phyloP scores from a whole-genome alignment of 441 rosid genomes.

The Eutrema salsugineum region DNA sequence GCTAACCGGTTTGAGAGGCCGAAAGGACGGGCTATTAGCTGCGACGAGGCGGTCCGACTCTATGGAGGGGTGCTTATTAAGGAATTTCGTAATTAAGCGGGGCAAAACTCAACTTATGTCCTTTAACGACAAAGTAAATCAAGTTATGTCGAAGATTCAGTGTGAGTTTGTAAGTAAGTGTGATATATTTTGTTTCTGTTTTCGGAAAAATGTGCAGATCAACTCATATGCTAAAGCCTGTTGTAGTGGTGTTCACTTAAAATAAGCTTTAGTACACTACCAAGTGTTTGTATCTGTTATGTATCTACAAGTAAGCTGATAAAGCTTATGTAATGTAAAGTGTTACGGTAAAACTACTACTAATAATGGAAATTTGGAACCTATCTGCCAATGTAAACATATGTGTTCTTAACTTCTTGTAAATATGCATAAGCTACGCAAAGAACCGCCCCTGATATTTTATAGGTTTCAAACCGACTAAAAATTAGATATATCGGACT shows the following conservation, averaged over 20 bases:
- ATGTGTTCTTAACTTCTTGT: neutral
- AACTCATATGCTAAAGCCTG: constrained; percentile 20
- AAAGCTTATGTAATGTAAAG: constrained; percentile 10
- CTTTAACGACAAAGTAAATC: neutral
- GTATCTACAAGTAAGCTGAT: neutral
- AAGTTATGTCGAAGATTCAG: constrained; percentile 2
- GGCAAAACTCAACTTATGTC: constrained; percentile 3
- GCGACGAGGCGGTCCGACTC: constrained; percentile 27
- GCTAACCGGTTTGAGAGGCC: constrained; percentile 5
- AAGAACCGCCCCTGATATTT: neutral
- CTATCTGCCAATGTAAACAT: constrained; percentile 4
- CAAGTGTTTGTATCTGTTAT: constrained; percentile 27
- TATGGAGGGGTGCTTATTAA: constrained; percentile 33
- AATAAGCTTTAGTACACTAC: constrained; percentile 16
- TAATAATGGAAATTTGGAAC: neutral
- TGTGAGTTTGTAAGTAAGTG: constrained; percentile 10
- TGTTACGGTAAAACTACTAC: neutral
- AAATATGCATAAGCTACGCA: neutral
- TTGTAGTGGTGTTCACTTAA: neutral
- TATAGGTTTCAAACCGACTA: neutral
- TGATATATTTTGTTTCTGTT: neutral
- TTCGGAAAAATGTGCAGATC: constrained; percentile 14
- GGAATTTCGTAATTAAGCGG: constrained; percentile 15
- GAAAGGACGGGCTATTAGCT: constrained; percentile 15
- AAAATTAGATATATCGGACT: no score